Base-by-base conservation (phyloP, 441 rosid species). In the Croton setiger region DNA sequence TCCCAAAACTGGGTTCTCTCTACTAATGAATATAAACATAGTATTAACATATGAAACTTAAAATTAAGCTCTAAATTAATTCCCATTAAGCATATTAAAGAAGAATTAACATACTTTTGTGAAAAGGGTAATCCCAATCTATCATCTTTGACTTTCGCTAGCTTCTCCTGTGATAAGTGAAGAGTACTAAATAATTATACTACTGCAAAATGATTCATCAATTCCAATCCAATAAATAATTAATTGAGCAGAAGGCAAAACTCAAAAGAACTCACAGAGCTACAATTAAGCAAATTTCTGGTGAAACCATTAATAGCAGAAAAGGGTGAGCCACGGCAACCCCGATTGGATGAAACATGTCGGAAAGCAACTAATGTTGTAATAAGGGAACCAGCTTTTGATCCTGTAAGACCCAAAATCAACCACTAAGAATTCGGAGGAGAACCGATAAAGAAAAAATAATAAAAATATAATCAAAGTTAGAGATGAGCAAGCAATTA, bases 301-400 rank as follows among this genome's bases (percentile, higher is more conserved):
- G 44, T 43, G 7, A 37, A 59, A 20, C 44, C 70, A 23, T 20
- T 14, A 36, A 65, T 31, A 43, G 17, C 58, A 44, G 51, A 68
- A 33, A 33, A 35, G 58, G 68, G 72, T 37, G 37, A 47, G 11
- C 49, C 43, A 60, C 23, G 53, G 48, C 62, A 56, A 4, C 44
- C 43, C 43, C 43, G 10, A 6, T 7, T 39, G 15, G 11, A 35
- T 13, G 60, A 13, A 65, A 52, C 51, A 43, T 65, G 44, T 57
- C 72, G 45, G 7, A 68, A 9, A 55, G 48, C 51, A 49, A 44
- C 48, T 18, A 57, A 9, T 41, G 56, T 23, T 43, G 71, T 49
- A 15, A 66, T 33, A 59, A 66, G 31, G 18, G 71, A 43, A 66
- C 49, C 53, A 66, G 62, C 43, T 60, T 39, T 72, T 3, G 55